Percentiles rank a stretch among this genome's conserved stretches.
phyloP scores from a whole-genome alignment of 495 filamentous ascomycete genomes.

The Sphaerosporella brunnea region DNA sequence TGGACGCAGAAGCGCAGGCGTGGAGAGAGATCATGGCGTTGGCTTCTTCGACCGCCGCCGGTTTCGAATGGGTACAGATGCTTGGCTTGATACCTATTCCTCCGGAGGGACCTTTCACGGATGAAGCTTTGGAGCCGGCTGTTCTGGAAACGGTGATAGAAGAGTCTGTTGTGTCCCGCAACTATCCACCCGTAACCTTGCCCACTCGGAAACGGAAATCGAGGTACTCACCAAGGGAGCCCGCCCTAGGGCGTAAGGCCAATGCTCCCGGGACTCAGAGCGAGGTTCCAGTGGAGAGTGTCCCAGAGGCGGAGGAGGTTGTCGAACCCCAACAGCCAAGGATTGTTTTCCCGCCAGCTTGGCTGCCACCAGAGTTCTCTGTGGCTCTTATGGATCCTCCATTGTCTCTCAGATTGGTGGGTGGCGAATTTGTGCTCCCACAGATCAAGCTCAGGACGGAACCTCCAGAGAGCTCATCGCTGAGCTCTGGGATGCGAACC shows the following conservation, averaged over 20 bases:
- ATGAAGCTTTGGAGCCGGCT: constrained; percentile 14
- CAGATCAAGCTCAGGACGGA: constrained; percentile 6
- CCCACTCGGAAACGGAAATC: not conserved
- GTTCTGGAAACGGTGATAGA: constrained; percentile 22
- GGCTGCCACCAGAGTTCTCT: constrained; percentile 21
- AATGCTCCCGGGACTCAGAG: not conserved
- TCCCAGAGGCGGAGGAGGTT: not conserved
- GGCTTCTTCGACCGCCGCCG: constrained; percentile 43
- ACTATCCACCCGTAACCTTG: not conserved
- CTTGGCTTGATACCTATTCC: constrained; percentile 61
- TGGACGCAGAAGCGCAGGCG: constrained; percentile 34
- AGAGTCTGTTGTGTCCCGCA: constrained; percentile 20
- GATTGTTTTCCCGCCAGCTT: not conserved
- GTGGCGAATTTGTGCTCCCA: constrained; percentile 15
- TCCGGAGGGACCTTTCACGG: constrained; percentile 33
- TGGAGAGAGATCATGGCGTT: constrained; percentile 76
- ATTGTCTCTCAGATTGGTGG: constrained; percentile 11
- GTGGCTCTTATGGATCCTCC: constrained; percentile 10
- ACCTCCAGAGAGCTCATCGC: not conserved
- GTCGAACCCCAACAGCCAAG: not conserved
- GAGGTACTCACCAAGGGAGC: not conserved
- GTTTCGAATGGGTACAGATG: constrained; percentile 69
- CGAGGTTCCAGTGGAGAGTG: not conserved
- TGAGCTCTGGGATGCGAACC: constrained; percentile 6
- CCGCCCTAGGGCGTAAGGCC: not conserved